Evolutionary conservation across 352 stramenopile genomes (phyloP).

Genomic region (Phytophthora cryptogea): DNA sequence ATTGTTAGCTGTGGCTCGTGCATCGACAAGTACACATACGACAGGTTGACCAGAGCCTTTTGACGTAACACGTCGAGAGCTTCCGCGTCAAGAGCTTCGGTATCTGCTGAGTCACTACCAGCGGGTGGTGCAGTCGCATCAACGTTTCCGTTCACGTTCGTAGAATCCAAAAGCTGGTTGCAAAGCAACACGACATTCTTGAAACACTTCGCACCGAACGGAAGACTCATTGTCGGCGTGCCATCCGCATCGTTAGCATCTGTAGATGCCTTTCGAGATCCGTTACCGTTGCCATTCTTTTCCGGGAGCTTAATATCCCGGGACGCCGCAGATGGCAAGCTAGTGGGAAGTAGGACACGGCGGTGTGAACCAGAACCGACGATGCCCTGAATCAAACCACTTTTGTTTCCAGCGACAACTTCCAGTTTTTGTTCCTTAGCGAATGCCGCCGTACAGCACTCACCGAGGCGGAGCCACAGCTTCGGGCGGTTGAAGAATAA

Average conservation of each 20-base stretch:
- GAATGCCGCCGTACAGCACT: slow-evolving; percentile 90
- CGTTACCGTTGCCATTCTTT: slow-evolving; percentile 55
- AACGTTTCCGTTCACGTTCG: slow-evolving; percentile 37
- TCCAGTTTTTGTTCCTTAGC: slow-evolving; percentile 71
- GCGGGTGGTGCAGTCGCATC: slow-evolving; percentile 14
- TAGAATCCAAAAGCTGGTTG: slow-evolving; percentile 69
- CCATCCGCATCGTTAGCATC: slow-evolving; percentile 42
- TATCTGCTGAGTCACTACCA: slow-evolving; percentile 28
- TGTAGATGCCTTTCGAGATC: slow-evolving; percentile 26
- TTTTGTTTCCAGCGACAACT: slow-evolving; percentile 74
- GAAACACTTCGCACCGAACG: slow-evolving; percentile 88
- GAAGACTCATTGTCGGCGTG: slow-evolving; percentile 79
- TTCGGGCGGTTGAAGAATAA: slow-evolving; percentile 92
- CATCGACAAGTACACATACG: slow-evolving; percentile 92
- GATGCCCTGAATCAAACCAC: slow-evolving; percentile 77
- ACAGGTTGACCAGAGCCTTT: slow-evolving; percentile 86
- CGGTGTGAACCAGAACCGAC: slow-evolving; percentile 81
- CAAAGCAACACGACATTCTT: slow-evolving; percentile 87
- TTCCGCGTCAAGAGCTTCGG: slow-evolving; percentile 45
- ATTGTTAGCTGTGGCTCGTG: slow-evolving; percentile 91
- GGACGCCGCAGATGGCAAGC: slow-evolving; percentile 56
- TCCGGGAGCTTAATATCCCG: slow-evolving; percentile 72
- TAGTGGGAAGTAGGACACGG: slow-evolving; percentile 81
- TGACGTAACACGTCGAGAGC: slow-evolving; percentile 76
- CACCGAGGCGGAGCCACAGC: slow-evolving; percentile 91